Base-by-base conservation (phyloP, 345 rosid species). In the Toxicodendron radicans region DNA sequence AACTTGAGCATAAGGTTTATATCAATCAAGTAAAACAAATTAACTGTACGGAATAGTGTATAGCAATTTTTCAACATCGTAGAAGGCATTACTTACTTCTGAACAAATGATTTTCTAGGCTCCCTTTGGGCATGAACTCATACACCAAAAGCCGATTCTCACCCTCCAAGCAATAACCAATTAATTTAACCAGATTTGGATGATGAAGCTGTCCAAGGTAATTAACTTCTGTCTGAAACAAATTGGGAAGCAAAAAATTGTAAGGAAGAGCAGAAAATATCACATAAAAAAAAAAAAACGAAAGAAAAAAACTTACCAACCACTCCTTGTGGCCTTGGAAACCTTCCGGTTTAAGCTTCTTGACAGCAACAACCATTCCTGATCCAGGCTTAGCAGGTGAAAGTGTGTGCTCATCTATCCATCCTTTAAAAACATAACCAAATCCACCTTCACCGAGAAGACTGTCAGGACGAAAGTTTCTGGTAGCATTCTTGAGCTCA, bases 251-350 rank as follows among this genome's bases (percentile, higher is more conserved):
- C 18, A 66, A 5, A 64, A 53, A 21, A 11, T 3, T 24, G 2
- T 30, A 51, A 35, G 13, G 24, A 62, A 20, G 10, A 3, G 30
- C 49, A 35, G 18, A 27, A 52, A 54, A 35, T 7, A 16, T 16
- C 10, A 21, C 9, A 27, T 38, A 38, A 38, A 38, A 38, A 38
- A 35, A 35, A 35, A 35, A 35, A 35, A 35, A 2, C 1, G 3
- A 35, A 38, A 6, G 7, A 43, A 49, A 52, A 17, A 66, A 43
- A 86, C 80, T 48, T 76, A 95, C 99, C 98, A 95, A 62, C 99
- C 99, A 95, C 87, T 95, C 99, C 76, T 95, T 92, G 84, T 95
- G 99, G 60, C 99, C 99, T 78, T 95, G 99, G 80, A 87, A 90
- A 13, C 99, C 99, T 82, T 95, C 98, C 64, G 94, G 89, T 78